Evolutionary conservation across 2,329 filamentous ascomycete species (phyloP).

Genomic region (Botrytis hyacinthi): DNA sequence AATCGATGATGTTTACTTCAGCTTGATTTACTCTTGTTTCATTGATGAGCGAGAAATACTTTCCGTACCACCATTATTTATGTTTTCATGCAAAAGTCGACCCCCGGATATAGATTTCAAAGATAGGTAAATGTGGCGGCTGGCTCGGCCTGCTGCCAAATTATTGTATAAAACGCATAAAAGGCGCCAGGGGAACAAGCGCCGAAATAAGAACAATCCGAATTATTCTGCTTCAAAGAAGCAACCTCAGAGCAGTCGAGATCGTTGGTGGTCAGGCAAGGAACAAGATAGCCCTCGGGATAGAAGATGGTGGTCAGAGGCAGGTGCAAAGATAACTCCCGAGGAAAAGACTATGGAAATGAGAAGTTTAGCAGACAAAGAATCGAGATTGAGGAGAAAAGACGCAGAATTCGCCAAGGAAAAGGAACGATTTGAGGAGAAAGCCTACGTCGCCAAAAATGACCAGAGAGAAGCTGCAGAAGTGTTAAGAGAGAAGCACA

Average conservation of each 20-base stretch:
- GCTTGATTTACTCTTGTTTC: background rate
- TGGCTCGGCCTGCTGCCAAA: conserved; percentile 1
- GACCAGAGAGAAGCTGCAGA: background rate
- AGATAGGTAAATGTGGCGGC: conserved; percentile 9
- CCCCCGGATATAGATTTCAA: background rate
- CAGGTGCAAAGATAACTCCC: background rate
- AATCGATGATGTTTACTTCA: background rate
- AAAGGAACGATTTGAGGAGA: conserved; percentile 1
- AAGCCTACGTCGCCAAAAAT: background rate
- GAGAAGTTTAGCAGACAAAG: background rate
- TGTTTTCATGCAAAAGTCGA: background rate
- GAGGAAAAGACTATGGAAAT: background rate
- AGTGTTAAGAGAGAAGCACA: background rate
- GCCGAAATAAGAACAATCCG: background rate
- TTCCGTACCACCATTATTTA: background rate
- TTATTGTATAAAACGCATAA: background rate
- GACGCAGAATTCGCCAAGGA: background rate
- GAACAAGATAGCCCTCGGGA: background rate
- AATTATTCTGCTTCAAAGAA: background rate
- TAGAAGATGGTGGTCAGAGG: conserved; percentile 3
- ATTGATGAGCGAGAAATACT: background rate
- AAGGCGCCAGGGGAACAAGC: background rate
- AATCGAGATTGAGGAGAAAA: background rate
- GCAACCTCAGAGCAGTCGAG: background rate
- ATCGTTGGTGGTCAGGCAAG: background rate